Evolutionary conservation across 140 eudicot genomes (phyloP).

Genomic region (Flaveria floridana): DNA sequence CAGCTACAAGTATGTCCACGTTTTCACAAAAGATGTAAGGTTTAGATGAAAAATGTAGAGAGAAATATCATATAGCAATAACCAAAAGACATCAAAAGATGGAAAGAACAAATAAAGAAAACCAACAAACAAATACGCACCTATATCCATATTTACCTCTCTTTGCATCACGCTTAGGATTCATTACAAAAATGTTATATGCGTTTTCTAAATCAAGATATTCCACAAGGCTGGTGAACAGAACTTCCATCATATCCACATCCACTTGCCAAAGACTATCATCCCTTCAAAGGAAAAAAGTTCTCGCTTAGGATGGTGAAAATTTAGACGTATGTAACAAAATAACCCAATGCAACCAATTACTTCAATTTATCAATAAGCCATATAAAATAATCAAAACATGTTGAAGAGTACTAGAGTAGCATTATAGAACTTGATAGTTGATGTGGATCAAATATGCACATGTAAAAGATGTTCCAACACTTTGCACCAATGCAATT

Average conservation of each 20-base stretch:
- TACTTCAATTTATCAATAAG: slow-evolving; percentile 17
- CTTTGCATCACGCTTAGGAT: slow-evolving; percentile 68
- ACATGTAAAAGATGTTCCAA: neutral
- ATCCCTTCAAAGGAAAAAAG: slow-evolving; percentile 48
- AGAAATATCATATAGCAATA: slow-evolving; percentile 24
- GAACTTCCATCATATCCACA: slow-evolving; percentile 77
- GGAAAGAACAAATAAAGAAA: slow-evolving; percentile 17
- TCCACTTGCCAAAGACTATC: slow-evolving; percentile 93
- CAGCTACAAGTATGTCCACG: slow-evolving; percentile 23
- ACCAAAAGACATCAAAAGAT: slow-evolving; percentile 13
- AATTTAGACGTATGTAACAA: neutral
- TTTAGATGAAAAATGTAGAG: neutral
- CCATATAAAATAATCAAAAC: neutral
- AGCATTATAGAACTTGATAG: neutral
- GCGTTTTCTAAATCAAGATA: slow-evolving; percentile 77
- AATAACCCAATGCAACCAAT: neutral
- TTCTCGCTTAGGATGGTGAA: slow-evolving; percentile 19
- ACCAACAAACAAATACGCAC: slow-evolving; percentile 36
- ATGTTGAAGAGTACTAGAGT: neutral
- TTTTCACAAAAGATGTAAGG: slow-evolving; percentile 21
- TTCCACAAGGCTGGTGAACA: slow-evolving; percentile 80
- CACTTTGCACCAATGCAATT: neutral
- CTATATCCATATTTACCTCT: slow-evolving; percentile 84
- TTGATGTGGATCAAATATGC: neutral
- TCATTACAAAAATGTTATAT: slow-evolving; percentile 75